Evolutionary conservation across 1,139 yeast species (phyloP).

Genomic region (Blastobotrys arbuscula): DNA sequence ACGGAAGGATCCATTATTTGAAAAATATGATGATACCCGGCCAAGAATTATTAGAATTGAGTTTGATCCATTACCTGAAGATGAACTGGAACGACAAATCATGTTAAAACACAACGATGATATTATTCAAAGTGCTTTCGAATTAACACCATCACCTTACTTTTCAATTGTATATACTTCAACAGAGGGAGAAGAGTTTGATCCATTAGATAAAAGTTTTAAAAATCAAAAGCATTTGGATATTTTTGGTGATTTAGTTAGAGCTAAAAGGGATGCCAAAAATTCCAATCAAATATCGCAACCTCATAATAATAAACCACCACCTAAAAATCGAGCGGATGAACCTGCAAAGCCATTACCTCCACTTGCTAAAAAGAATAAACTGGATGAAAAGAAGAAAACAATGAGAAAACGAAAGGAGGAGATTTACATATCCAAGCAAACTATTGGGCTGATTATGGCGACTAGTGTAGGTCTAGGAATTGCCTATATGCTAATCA

Average conservation of each 20-base stretch:
- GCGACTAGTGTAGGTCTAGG: conserved; percentile 8
- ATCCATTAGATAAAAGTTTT: conserved; percentile 14
- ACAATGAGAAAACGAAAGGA: not conserved
- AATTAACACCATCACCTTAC: conserved; percentile 30
- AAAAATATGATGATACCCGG: conserved; percentile 50
- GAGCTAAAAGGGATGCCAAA: conserved; percentile 24
- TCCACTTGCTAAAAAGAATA: conserved; percentile 17
- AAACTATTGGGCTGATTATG: conserved; percentile 9
- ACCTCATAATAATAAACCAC: conserved; percentile 23
- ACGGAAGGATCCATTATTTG: conserved; percentile 39
- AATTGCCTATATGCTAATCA: not conserved
- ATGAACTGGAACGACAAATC: conserved; percentile 28
- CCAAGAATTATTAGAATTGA: conserved; percentile 55
- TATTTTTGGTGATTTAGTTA: conserved; percentile 28
- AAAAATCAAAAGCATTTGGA: conserved; percentile 18
- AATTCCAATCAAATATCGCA: conserved; percentile 14
- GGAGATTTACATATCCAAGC: conserved; percentile 9
- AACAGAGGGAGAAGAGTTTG: conserved; percentile 21
- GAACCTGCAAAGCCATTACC: conserved; percentile 18
- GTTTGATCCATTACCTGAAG: conserved; percentile 45
- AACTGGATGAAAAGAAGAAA: conserved; percentile 4
- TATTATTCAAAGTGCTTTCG: conserved; percentile 33
- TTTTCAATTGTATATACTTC: conserved; percentile 29
- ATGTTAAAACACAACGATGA: conserved; percentile 45
- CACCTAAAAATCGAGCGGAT: conserved; percentile 10